Evolutionary conservation across 1,139 yeast species (phyloP), one percentile per base, ranked within the genome.

Genomic region (Candida sp.): DNA sequence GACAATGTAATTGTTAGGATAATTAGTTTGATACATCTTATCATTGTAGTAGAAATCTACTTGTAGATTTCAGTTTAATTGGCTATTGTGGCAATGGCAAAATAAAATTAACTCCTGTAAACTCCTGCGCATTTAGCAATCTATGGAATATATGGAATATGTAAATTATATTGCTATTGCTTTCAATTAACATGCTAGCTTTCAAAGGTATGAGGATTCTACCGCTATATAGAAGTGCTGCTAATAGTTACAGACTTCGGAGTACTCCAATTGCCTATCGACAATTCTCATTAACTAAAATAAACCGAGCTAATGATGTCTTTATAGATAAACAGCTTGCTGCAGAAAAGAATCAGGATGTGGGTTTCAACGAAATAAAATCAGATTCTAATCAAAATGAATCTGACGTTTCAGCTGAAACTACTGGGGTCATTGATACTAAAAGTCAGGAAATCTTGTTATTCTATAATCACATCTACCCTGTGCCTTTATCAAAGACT

Each of bases 391-490:
- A 63, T 35, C 41, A 53, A 9, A 55, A 60, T 29, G 75, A 70
- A 39, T 33, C 56, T 2, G 75, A 71, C 41, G 53, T 49, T 12
- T 64, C 75, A 3, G 70, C 75, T 1, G 56, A 63, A 7, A 58
- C 69, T n/a, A 73, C 79, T 0, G 79, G 79, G 2, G 75, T 73
- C 4, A 64, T 73, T 39, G 76, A 73, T 46, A 58, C 62, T 45
- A 51, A 56, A 7, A 49, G 50, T 21, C 55, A 51, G 19, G 77
- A 73, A 43, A 62, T 69, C 7, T 60, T 73, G 19, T 47, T 73
- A 5, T 73, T 69, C 47, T 70, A 61, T 46, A 75, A 70, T 47
- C 68, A 66, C 41, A 55, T 73, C n/a, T 70, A 66, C 48, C 67
- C 72, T 21, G 49, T 61, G 37, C 43, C 58, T 35, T 45, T 60